Conservation (phyloP, 306 rosid species). For the Gynostemma pentaphyllum region DNA sequence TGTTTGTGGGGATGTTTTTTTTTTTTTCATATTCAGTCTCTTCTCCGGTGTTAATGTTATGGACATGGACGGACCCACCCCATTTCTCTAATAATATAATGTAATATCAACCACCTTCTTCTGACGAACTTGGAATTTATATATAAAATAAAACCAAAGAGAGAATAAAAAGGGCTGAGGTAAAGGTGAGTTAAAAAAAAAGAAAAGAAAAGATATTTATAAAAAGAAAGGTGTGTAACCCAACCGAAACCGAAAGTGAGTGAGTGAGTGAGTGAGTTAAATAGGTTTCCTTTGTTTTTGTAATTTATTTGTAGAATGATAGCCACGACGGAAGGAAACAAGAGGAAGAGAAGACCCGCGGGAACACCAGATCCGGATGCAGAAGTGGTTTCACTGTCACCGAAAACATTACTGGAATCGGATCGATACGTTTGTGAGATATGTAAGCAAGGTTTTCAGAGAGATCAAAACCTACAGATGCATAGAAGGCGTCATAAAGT, state of each 20-base stretch:
- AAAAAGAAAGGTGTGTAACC: conserved; percentile 31
- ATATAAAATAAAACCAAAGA: no score
- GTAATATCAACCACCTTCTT: no score
- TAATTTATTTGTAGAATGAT: no score
- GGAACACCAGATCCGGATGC: conserved; percentile 99
- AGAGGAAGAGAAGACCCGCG: conserved; percentile 88
- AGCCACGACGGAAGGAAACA: no score
- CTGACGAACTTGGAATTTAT: no score
- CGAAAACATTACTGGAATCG: conserved; percentile 85
- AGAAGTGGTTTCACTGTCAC: conserved; percentile 93
- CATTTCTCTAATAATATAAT: no score
- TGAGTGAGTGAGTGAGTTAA: no score
- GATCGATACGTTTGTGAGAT: conserved; percentile 99
- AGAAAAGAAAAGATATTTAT: conserved; percentile 36
- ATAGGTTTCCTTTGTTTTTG: no score
- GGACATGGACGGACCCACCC: no score
- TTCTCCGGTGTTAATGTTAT: no score
- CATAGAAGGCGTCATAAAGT: conserved; percentile 92
- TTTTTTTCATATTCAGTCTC: no score
- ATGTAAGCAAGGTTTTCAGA: conserved; percentile 98
- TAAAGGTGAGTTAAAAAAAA: neutral
- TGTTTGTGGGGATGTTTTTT: conserved; percentile 59
- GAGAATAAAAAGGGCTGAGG: no score
- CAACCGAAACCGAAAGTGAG: conserved; percentile 52
- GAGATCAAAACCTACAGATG: conserved; percentile 99